Conservation (phyloP, 306 rosid species). For the Glycine soja region DNA sequence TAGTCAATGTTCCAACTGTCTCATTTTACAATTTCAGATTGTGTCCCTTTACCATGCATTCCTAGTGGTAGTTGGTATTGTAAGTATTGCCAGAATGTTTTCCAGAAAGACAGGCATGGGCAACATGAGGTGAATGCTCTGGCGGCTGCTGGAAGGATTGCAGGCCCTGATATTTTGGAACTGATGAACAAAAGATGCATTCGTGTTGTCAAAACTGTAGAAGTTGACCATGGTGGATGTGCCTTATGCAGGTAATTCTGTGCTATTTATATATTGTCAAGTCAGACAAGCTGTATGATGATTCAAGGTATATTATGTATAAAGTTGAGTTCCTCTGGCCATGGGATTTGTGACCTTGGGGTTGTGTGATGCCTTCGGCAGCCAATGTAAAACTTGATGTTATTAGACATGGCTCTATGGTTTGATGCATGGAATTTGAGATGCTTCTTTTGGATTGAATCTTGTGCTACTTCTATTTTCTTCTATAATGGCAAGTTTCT, state of each 20-base stretch:
- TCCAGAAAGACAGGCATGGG: conserved; percentile 65
- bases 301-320: not conserved
- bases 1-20: no score
- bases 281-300: not conserved
- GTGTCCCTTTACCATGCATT: conserved; percentile 69
- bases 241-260: conserved; percentile 80
- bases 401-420: not conserved
- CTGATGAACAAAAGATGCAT: conserved; percentile 81
- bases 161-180: conserved; percentile 77
- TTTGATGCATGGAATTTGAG: not conserved
- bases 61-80: conserved; percentile 91
- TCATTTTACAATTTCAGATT: conserved; percentile 60
- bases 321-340: not conserved
- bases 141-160: conserved; percentile 81
- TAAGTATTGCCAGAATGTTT: conserved; percentile 74
- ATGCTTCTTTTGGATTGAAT: not conserved
- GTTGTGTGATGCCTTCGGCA: not conserved
- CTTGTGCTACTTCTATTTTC: not conserved
- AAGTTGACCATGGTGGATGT: conserved; percentile 86
- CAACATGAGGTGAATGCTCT: conserved; percentile 73
- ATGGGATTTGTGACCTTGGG: no score
- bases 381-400: not conserved
- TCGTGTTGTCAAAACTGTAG: conserved; percentile 74
- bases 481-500: not conserved
- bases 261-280: not conserved